phyloP scores from a whole-genome alignment of 495 filamentous ascomycete species.

The Podospora pseudoanserina region DNA sequence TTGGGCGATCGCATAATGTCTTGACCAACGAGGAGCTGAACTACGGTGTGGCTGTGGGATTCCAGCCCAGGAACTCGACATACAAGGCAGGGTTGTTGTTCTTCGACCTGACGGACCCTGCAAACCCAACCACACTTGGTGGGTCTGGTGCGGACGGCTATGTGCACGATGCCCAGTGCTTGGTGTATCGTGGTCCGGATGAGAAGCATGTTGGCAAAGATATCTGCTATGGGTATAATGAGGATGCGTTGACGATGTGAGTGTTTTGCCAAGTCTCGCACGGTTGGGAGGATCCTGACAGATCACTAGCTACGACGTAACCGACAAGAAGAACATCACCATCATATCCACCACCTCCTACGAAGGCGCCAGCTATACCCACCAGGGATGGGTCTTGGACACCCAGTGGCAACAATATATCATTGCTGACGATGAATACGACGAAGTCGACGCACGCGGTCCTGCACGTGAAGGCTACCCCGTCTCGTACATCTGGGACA shows the following conservation, averaged over 20 bases:
- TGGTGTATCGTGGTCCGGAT: conserved; percentile 54
- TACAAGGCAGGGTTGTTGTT: conserved; percentile 48
- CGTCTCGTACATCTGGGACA: conserved; percentile 53
- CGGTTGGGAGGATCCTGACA: conserved; percentile 21
- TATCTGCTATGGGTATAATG: conserved; percentile 57
- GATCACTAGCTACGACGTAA: conserved; percentile 49
- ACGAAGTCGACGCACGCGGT: conserved; percentile 46
- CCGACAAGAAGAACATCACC: conserved; percentile 43
- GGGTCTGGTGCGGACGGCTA: conserved; percentile 50
- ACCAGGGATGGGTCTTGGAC: conserved; percentile 56
- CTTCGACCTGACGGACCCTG: conserved; percentile 46
- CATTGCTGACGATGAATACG: conserved; percentile 55
- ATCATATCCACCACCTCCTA: conserved; percentile 54
- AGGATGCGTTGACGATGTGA: conserved; percentile 40
- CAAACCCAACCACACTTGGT: conserved; percentile 46
- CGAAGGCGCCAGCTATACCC: conserved; percentile 46
- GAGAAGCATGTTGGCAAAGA: conserved; percentile 46
- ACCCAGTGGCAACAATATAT: conserved; percentile 40
- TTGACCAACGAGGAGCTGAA: conserved; percentile 46
- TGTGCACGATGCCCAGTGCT: conserved; percentile 55
- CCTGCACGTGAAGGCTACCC: conserved; percentile 41
- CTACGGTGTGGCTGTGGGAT: conserved; percentile 45
- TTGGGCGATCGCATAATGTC: conserved; percentile 48
- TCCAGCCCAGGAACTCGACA: conserved; percentile 35
- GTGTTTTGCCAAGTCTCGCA: conserved; percentile 36